These are phyloP conservation scores for Beauveria varroae DNA, from an alignment of 2,329 filamentous ascomycete species.

Conservation along the genomic window DNA sequence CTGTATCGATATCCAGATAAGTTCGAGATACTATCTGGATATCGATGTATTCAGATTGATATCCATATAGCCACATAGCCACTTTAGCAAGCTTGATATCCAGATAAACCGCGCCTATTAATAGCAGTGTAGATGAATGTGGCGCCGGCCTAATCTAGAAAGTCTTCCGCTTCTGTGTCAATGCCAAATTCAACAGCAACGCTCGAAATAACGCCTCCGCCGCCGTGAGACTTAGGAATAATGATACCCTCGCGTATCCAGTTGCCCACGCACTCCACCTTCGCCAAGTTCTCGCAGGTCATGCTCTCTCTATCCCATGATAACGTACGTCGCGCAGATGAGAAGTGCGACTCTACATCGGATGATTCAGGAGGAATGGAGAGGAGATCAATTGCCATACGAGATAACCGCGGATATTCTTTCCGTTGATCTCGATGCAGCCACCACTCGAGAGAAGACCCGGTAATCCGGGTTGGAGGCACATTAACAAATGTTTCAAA, in stretches of 20 bases:
- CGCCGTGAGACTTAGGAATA: background rate
- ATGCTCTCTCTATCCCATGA: conserved; percentile 1
- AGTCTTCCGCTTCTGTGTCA: background rate
- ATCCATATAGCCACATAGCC: background rate
- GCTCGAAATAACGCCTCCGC: no score
- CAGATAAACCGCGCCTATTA: no score
- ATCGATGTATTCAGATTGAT: background rate
- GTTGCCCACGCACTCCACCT: background rate
- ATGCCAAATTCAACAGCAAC: background rate
- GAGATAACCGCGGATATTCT: no score
- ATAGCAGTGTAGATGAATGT: no score
- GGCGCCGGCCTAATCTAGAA: background rate
- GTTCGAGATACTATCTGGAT: background rate
- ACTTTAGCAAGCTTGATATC: background rate
- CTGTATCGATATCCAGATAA: no score
- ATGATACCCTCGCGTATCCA: background rate
- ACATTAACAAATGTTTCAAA: background rate
- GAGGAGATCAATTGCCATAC: no score
- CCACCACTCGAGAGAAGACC: no score
- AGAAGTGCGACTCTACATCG: background rate
- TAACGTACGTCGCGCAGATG: background rate
- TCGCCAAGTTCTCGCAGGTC: background rate
- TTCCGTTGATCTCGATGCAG: no score
- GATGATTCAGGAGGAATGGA: background rate
- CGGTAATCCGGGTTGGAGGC: background rate